A percentile compares a stretch with the other conserved stretches of the same genome.
Evolutionary conservation across 495 filamentous ascomycete genomes (phyloP).

Genomic region (Penicillium crystallinum): DNA sequence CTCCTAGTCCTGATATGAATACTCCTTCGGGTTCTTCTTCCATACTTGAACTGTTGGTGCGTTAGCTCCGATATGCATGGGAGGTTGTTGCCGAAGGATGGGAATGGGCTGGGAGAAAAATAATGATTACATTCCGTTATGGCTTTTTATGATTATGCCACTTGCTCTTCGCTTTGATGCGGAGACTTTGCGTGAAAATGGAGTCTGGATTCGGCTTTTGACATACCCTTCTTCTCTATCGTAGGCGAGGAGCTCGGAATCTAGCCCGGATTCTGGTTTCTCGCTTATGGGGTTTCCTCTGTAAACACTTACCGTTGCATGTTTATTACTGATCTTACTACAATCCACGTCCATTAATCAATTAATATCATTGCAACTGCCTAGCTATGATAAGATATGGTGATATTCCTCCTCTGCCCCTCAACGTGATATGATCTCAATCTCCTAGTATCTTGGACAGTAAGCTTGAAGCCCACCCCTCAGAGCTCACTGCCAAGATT

Average conservation of each 20-base stretch:
- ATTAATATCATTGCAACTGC: not conserved
- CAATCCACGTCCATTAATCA: too few species aligned
- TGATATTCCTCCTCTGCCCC: not conserved
- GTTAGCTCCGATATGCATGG: not conserved
- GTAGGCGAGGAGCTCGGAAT: slow-evolving; percentile 5
- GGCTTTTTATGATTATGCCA: not conserved
- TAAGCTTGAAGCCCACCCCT: not conserved
- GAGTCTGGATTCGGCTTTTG: not conserved
- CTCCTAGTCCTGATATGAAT: not conserved
- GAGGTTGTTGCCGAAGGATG: too few species aligned
- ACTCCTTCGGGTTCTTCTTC: not conserved
- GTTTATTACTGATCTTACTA: too few species aligned
- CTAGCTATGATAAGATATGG: not conserved
- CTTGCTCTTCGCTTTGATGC: not conserved
- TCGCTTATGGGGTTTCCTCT: too few species aligned
- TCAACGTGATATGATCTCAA: not conserved
- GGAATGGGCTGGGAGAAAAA: too few species aligned
- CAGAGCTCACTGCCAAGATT: too few species aligned
- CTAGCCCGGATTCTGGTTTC: not conserved
- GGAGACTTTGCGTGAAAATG: not conserved
- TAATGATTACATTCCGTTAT: not conserved
- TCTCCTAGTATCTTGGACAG: not conserved
- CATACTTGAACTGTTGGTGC: not conserved
- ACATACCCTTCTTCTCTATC: slow-evolving; percentile 1
- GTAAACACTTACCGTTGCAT: too few species aligned